These are phyloP conservation scores for Dendrobium huoshanense DNA, from an alignment of 106 monocot species.

Conservation along the genomic window DNA sequence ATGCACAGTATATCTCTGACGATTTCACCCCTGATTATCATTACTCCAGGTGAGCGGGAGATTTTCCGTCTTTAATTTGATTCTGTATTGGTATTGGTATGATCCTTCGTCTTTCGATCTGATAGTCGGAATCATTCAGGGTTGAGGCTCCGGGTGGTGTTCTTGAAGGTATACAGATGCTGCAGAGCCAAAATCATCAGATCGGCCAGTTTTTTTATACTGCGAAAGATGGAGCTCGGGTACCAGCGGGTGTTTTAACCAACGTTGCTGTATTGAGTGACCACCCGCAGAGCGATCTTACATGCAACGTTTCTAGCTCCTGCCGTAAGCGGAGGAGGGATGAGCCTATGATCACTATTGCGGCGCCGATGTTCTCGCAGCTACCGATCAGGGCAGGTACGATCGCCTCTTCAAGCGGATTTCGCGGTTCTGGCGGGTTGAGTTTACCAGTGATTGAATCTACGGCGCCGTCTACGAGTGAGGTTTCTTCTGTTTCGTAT, in stretches of 20 bases:
- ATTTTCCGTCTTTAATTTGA: not conserved
- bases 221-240: too few relatives aligned
- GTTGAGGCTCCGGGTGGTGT: not conserved
- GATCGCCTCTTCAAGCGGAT: not conserved
- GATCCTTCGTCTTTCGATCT: not conserved
- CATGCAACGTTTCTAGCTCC: constrained; percentile 19
- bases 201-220: not conserved
- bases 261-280: constrained; percentile 14
- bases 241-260: not conserved
- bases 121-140: not conserved
- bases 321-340: constrained; percentile 11
- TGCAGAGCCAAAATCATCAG: not conserved
- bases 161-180: not conserved
- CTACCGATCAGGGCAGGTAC: not conserved
- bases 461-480: constrained; percentile 29
- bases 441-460: constrained; percentile 14
- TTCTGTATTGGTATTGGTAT: not conserved
- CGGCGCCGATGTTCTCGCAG: not conserved
- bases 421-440: not conserved
- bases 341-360: too few relatives aligned
- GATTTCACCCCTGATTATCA: constrained; percentile 25
- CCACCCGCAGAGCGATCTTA: constrained; percentile 32
- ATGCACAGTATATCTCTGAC: constrained; percentile 27
- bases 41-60: constrained; percentile 6
- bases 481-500: constrained; percentile 8